Conservation (phyloP, 2,329 filamentous ascomycete genomes). For the Whalleya microplaca region DNA sequence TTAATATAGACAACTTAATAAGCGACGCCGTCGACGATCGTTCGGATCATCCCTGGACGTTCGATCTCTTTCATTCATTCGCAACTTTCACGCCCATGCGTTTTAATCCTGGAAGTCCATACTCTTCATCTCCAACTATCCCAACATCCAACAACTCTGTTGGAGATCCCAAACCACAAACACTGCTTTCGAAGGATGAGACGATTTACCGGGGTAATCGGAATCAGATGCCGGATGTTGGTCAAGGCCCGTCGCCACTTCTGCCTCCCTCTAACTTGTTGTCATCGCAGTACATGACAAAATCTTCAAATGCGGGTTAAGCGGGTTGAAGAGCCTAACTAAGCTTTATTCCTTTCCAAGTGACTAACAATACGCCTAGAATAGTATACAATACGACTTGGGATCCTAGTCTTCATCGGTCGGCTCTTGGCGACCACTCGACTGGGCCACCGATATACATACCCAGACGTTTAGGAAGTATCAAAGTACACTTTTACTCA, state of each 20-base stretch:
- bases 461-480: not conserved
- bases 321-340: not conserved
- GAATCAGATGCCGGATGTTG: not conserved
- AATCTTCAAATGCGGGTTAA: not conserved
- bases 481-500: not conserved
- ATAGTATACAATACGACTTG: not conserved
- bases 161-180: not conserved
- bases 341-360: not conserved
- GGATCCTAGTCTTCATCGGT: not conserved
- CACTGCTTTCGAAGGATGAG: not conserved
- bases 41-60: conserved; percentile 1
- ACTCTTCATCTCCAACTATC: not conserved
- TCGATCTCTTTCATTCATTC: conserved; percentile 4
- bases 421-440: no score
- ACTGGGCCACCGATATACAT: no score
- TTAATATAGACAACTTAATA: conserved; percentile 2
- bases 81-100: conserved; percentile 1
- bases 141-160: conserved; percentile 1
- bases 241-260: not conserved
- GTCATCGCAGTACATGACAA: not conserved
- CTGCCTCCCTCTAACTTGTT: not conserved
- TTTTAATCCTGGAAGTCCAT: not conserved
- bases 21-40: conserved; percentile 6
- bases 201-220: not conserved
- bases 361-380: not conserved